Base-by-base conservation (phyloP, 2,329 filamentous ascomycete genomes). In the Tolypocladium paradoxum region DNA sequence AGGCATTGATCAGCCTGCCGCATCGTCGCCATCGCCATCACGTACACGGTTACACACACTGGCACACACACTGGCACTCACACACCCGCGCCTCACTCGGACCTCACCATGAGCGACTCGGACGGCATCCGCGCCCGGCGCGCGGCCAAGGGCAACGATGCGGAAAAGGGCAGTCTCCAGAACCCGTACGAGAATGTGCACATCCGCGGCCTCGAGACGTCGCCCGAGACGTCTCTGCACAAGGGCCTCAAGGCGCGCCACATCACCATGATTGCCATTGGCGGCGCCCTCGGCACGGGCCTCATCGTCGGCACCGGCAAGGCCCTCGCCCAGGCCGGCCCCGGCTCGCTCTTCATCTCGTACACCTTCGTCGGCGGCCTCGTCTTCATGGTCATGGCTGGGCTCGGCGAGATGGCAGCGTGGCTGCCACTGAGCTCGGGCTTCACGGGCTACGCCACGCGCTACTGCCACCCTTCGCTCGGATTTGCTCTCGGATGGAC, bases 311-410 rank as follows among this genome's bases (percentile, higher is more conserved):
- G 85, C 57, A 84, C 80, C 38, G 77, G 77, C 55, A 76, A 75
- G 64, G 75, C 76, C 3, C 72, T 79, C 31, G 75, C 74, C 24
- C 72, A 76, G 59, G 74, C 75, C 49, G 76, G 76, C 0, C 86
- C 86, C 49, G 85, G 73, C 22, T 81, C 84, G 11, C 81, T 89
- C 65, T 76, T 89, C 60, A 85, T 90, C 65, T 83, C 83, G 11
- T 90, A 89, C 70, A 75, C 79, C 37, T 67, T 86, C 56, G 78
- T 88, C 58, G 86, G 86, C 58, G 70, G 85, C 48, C 70, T 93
- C 55, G 88, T 92, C 59, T 93, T 84, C 68, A 72, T 90, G 43
- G 88, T 93, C 60, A 90, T 93, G 87, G 84, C 83, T 54, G 84
- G 81, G 53, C 80, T 93, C 4, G 88, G 88, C 57, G 88, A 92